A percentile compares a stretch with the other conserved stretches of the same genome.
phyloP scores from a whole-genome alignment of 768 basidiomycete genomes.

The Pilatotrama ljubarskyi region DNA sequence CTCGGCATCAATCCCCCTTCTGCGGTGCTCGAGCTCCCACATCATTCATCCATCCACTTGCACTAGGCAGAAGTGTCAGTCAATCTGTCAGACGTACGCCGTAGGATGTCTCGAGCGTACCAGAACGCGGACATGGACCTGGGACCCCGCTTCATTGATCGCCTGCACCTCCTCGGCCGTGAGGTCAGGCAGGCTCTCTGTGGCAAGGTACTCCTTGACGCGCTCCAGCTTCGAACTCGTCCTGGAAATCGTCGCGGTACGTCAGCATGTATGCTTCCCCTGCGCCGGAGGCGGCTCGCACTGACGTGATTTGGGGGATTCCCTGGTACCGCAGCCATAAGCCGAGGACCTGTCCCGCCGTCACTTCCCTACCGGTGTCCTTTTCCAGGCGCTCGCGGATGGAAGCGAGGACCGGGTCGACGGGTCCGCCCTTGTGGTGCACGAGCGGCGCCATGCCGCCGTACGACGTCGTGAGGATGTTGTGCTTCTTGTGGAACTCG shows the following conservation, averaged over 20 bases:
- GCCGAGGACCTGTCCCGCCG: constrained; percentile 32
- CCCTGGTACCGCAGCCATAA: constrained; percentile 36
- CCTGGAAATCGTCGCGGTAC: constrained; percentile 16
- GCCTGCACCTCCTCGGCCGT: constrained; percentile 17
- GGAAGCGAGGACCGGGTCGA: constrained; percentile 39
- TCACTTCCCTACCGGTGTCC: constrained; percentile 27
- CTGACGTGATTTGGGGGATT: constrained; percentile 36
- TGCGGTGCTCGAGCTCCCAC: no score
- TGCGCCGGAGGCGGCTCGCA: neutral
- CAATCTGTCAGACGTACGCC: no score
- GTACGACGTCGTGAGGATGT: constrained; percentile 43
- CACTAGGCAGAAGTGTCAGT: neutral
- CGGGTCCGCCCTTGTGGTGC: constrained; percentile 38
- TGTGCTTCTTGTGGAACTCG: constrained; percentile 36
- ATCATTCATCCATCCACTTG: neutral
- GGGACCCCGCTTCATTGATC: constrained; percentile 24
- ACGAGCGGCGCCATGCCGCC: constrained; percentile 42
- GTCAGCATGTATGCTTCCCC: neutral
- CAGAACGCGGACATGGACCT: constrained; percentile 17
- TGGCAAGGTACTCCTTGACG: constrained; percentile 44
- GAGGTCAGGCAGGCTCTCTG: constrained; percentile 37
- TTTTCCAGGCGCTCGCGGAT: constrained; percentile 31
- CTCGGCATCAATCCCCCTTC: no score
- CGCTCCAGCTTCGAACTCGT: constrained; percentile 40
- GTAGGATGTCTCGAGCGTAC: neutral